Evolutionary conservation across 208 protist genomes (phyloP).

Genomic region (Histomonas meleagridis): DNA sequence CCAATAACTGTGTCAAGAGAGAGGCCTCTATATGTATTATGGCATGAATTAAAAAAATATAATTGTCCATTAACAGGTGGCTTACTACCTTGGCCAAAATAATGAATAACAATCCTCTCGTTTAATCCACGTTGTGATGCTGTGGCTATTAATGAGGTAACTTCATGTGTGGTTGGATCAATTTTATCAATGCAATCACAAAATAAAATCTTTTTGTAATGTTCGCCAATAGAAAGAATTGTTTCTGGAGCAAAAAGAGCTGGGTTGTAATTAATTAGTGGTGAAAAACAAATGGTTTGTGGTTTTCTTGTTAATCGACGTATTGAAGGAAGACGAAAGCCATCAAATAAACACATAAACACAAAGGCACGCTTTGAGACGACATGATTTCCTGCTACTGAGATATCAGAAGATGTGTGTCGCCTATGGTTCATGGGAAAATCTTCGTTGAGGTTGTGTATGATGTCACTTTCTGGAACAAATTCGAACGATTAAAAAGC

Average conservation of each 20-base stretch:
- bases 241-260: not conserved
- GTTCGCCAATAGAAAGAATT: not conserved
- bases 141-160: not conserved
- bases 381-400: no score
- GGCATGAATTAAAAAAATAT: not conserved
- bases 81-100: not conserved
- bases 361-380: not conserved
- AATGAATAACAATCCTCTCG: not conserved
- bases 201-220: not conserved
- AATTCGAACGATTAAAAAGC: no score
- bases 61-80: not conserved
- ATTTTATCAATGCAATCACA: not conserved
- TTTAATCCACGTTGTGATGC: not conserved
- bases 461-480: no score
- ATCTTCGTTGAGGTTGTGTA: no score
- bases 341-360: not conserved
- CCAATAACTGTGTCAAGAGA: not conserved
- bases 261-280: not conserved
- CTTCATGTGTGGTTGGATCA: not conserved
- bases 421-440: no score
- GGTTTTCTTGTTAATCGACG: not conserved
- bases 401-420: no score
- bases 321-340: not conserved
- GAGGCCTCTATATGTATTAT: not conserved
- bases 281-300: not conserved